Percentiles rank a stretch among this genome's conserved stretches.
Evolutionary conservation across 2,329 filamentous ascomycete genomes (phyloP).

Genomic region (Pseudovirgaria hyperparasitica): DNA sequence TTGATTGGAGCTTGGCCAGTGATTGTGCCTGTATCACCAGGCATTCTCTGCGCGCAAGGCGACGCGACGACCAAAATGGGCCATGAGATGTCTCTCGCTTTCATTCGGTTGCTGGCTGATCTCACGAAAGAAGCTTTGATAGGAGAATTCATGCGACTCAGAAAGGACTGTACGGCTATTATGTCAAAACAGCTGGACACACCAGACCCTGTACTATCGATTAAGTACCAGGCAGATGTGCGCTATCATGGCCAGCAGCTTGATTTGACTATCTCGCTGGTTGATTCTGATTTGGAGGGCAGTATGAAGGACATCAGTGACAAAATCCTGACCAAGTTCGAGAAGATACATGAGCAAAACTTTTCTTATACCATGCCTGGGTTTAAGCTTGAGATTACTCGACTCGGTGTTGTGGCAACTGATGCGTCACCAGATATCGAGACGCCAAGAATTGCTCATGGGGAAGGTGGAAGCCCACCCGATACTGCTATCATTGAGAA

Average conservation of each 20-base stretch:
- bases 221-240: conserved; percentile 32
- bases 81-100: conserved; percentile 34
- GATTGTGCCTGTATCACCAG: conserved; percentile 39
- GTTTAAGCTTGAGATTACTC: conserved; percentile 36
- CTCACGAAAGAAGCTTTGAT: conserved; percentile 22
- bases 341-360: conserved; percentile 30
- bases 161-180: conserved; percentile 23
- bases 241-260: conserved; percentile 36
- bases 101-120: conserved; percentile 29
- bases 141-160: conserved; percentile 21
- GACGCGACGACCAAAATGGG: conserved; percentile 38
- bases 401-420: conserved; percentile 31
- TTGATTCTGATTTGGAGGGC: background rate
- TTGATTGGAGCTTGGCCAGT: conserved; percentile 39
- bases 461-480: conserved; percentile 15
- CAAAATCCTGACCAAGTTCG: conserved; percentile 27
- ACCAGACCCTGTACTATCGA: conserved; percentile 16
- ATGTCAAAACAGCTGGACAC: conserved; percentile 25
- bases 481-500: conserved; percentile 24
- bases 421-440: conserved; percentile 30
- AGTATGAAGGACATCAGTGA: too few relatives aligned
- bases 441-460: conserved; percentile 21
- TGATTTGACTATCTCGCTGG: conserved; percentile 20
- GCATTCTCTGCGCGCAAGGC: conserved; percentile 37
- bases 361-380: conserved; percentile 32